Base-by-base conservation (phyloP, 768 basidiomycete genomes). In the Mrakia gelida region DNA sequence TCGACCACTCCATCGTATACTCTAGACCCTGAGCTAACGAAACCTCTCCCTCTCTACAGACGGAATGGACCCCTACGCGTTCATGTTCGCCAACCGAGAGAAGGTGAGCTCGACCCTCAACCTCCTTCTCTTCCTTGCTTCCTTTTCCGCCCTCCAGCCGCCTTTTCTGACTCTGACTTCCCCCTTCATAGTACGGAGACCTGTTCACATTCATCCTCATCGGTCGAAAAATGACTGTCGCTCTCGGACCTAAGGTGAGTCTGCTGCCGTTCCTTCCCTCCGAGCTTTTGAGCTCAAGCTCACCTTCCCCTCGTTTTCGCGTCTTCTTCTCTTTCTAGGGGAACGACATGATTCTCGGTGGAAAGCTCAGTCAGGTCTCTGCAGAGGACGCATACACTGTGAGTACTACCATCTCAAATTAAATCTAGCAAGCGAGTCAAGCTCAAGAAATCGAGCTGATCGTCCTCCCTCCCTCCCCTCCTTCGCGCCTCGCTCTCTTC, bases 131-230 rank as follows among this genome's bases (percentile, higher is more conserved):
- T 5, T 18, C n/a, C 23, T 32, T 59, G 16, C 49, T 21, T 26
- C 38, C 49, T 23, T n/a, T n/a, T 16, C 38, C 15, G 32, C 30
- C 61, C n/a, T 45, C 4, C 34, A 76, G n/a, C 6, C 23, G 52
- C 30, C 11, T 28, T 30, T 45, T 67, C 68, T 77, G 38, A 34
- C 61, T 59, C 18, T 28, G 18, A 2, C 63, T 56, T 72, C 10
- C 30, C 15, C 77, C 61, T 30, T 63, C 65, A 30, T 78, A 99
- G 97, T 91, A 98, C 82, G 97, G 97, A 76, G 89, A 97, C 79
- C 90, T 98, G n/a, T 99, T 98, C 87, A 95, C 95, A 0, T 98
- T 97, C 85, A 87, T 95, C 61, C 86, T 99, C 11, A 85, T 98
- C 75, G 97, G 97, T 59, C 90, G 94, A 79, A 90, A 89, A 73